Base-by-base conservation (phyloP, 1,284 basidiomycete species). In the Marasmius oreades region DNA sequence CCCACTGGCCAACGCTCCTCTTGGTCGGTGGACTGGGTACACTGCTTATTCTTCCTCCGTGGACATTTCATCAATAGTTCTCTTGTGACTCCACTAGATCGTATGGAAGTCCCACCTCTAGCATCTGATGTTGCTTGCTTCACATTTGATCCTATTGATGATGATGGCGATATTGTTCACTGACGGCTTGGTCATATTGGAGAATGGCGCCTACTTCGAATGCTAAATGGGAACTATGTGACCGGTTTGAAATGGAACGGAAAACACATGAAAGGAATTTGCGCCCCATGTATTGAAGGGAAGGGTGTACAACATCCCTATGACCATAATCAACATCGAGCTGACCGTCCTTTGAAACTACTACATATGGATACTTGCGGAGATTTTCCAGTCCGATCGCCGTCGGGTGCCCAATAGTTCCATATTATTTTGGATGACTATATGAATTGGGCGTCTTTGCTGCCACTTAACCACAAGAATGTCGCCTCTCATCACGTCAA, bases 311-410 rank as follows among this genome's bases (percentile, higher is more conserved):
- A 20, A 2, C 2, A 18, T 4, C 55, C 45, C 10, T 50, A 47
- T 22, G n/a, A 37, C 5, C n/a, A 56, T 57, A 52, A 61, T 22
- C 50, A 42, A 2, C 52, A 59, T 54, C 52, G 59, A 43, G 65
- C 63, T 0, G 2, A 36, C 16, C 24, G 48, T 12, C 23, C 64
- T 16, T 55, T 66, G 26, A 61, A 66, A 1, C 57, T 66, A 1
- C 31, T 70, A 2, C 69, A 68, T 37, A 58, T 63, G 22, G 64
- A 65, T 43, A 59, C 53, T 5, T 62, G 63, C 51, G 64, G 69
- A 0, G 67, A 64, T 0, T 67, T 58, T 18, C 61, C 62, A 0
- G 44, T 56, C 0, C 36, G 34, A 3, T 61, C 63, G 7, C 56
- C 60, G 0, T 53, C 60, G n/a, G 53, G 53, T 3, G 45, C 60